Percentiles rank a stretch among this genome's conserved stretches.
Evolutionary conservation across 2,329 filamentous ascomycete genomes (phyloP).

Genomic region (Phialophora chinensis): DNA sequence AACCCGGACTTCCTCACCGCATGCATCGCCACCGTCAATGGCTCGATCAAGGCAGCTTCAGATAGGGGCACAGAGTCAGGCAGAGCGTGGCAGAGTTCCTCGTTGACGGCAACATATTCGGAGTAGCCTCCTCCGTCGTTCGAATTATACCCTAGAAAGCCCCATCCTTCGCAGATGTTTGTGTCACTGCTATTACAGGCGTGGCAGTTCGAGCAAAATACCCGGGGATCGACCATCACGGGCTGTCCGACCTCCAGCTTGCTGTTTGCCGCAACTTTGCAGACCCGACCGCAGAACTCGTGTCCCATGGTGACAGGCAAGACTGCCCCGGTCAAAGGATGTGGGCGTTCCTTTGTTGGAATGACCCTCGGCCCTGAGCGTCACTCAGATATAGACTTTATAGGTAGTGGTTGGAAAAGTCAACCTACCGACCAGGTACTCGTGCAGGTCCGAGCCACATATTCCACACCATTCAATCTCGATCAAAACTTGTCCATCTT

Average conservation of each 20-base stretch:
- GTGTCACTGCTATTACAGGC: constrained; percentile 57
- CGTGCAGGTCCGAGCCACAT: constrained; percentile 48
- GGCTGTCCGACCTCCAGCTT: constrained; percentile 54
- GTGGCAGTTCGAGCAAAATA: constrained; percentile 59
- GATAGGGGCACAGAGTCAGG: constrained; percentile 60
- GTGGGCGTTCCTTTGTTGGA: constrained; percentile 53
- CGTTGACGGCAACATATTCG: constrained; percentile 58
- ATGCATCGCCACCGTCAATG: constrained; percentile 62
- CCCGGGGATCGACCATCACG: constrained; percentile 59
- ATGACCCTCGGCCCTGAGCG: constrained; percentile 43
- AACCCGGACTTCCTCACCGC: constrained; percentile 54
- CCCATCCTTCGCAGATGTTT: constrained; percentile 60
- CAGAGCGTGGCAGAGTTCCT: constrained; percentile 51
- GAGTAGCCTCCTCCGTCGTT: constrained; percentile 58
- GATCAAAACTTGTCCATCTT: constrained; percentile 49
- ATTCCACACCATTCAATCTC: constrained; percentile 40
- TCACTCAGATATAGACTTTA: constrained; percentile 5
- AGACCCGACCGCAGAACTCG: constrained; percentile 58
- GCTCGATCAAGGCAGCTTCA: constrained; percentile 60
- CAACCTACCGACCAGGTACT: constrained; percentile 53
- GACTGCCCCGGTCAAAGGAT: constrained; percentile 59
- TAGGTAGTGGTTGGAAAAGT: constrained; percentile 39
- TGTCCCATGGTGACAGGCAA: constrained; percentile 59
- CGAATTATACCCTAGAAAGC: constrained; percentile 56
- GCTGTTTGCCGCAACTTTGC: constrained; percentile 55